Conservation (phyloP, 306 rosid species). For the Argentina anserina region DNA sequence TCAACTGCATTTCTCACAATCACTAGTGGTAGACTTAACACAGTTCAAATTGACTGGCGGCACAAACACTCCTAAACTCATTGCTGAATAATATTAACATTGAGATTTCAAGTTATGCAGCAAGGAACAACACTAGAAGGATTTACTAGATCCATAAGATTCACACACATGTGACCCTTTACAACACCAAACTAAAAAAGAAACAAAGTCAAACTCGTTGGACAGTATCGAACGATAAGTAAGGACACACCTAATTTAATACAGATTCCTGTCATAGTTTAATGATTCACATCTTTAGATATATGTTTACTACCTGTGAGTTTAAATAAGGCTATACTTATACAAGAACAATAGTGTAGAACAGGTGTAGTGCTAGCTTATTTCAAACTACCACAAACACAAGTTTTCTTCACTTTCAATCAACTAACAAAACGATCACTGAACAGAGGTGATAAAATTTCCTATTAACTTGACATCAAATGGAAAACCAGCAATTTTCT, state of each 20-base stretch:
- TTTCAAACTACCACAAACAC: neutral
- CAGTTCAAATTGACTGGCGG: neutral
- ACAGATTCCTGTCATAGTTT: neutral
- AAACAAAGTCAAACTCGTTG: slow-evolving; percentile 1
- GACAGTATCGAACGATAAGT: neutral
- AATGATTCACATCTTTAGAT: neutral
- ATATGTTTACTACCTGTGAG: neutral
- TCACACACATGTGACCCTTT: neutral
- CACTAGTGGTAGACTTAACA: neutral
- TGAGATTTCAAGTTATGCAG: neutral
- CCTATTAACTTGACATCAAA: neutral
- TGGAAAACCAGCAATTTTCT: neutral
- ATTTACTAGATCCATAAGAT: neutral
- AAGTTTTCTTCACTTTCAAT: slow-evolving; percentile 8
- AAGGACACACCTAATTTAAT: neutral
- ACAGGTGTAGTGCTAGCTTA: neutral
- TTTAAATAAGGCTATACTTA: neutral
- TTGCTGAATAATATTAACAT: neutral
- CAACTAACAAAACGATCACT: neutral
- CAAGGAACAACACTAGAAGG: neutral
- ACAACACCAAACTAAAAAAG: neutral
- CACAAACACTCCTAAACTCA: neutral
- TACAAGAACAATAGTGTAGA: neutral
- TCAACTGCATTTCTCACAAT: neutral
- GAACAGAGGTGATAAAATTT: neutral